Conservation (phyloP, 1,284 basidiomycete genomes). For the Ustilago shanxiensis region DNA sequence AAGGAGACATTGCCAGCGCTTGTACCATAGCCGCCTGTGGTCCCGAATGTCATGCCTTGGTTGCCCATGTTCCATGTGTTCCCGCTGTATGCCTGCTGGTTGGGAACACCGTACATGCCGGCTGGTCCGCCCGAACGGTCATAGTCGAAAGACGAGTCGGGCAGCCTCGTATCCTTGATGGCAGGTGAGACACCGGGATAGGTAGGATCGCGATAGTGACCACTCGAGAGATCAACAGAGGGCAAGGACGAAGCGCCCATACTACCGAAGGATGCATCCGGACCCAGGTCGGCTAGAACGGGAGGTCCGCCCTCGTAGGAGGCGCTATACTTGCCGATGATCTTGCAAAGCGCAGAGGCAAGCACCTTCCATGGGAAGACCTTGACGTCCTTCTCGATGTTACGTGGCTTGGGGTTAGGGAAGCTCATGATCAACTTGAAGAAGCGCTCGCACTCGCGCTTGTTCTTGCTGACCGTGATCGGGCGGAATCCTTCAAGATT, state of each 20-base stretch:
- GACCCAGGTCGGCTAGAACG: conserved; percentile 34
- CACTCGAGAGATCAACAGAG: conserved; percentile 43
- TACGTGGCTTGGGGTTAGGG: conserved; percentile 90
- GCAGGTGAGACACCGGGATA: conserved; percentile 35
- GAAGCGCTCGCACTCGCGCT: conserved; percentile 81
- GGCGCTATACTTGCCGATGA: conserved; percentile 85
- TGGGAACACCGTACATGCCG: conserved; percentile 33
- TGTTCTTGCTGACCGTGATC: conserved; percentile 88
- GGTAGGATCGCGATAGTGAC: conserved; percentile 39
- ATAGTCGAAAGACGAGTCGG: conserved; percentile 41
- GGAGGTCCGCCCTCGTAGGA: conserved; percentile 45
- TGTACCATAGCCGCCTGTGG: conserved; percentile 17
- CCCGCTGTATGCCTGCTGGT: conserved; percentile 22
- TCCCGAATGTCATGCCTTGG: conserved; percentile 33
- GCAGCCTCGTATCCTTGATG: conserved; percentile 26
- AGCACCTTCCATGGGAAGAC: conserved; percentile 93
- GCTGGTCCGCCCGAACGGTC: conserved; percentile 31
- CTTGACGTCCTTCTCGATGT: conserved; percentile 98
- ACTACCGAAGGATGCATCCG: conserved; percentile 28
- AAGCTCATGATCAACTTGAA: conserved; percentile 97
- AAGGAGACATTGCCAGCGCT: conserved; percentile 19
- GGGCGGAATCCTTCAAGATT: conserved; percentile 93
- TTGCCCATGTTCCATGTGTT: conserved; percentile 30
- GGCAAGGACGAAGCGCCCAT: conserved; percentile 21
- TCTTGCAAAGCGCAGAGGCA: conserved; percentile 86